These are phyloP conservation scores for Ceratocystis eucalypticola DNA, from an alignment of 2,329 filamentous ascomycete species.

Conservation along the genomic window DNA sequence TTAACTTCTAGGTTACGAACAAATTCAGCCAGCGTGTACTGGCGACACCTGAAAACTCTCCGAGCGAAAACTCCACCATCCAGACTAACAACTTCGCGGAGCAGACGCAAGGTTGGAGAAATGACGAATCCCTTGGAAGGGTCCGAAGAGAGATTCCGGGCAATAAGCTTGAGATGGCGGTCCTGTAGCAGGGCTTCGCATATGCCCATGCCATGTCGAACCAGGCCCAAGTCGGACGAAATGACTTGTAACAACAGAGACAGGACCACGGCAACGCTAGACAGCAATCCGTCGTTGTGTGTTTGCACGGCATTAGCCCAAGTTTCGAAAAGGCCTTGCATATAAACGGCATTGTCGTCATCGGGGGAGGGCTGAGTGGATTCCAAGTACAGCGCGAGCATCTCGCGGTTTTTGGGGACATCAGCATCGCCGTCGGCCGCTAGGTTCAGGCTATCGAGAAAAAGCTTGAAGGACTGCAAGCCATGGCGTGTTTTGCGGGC, in stretches of 20 bases:
- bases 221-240: constrained; percentile 59
- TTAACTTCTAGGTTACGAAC: constrained; percentile 68
- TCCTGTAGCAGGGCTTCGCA: constrained; percentile 72
- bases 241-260: constrained; percentile 69
- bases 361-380: constrained; percentile 36
- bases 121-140: constrained; percentile 80
- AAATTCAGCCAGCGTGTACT: constrained; percentile 66
- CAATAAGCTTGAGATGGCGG: constrained; percentile 65
- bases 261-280: constrained; percentile 65
- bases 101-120: constrained; percentile 70
- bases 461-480: constrained; percentile 54
- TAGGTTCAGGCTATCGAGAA: constrained; percentile 51
- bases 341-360: constrained; percentile 42
- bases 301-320: constrained; percentile 74
- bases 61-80: constrained; percentile 73
- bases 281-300: constrained; percentile 69
- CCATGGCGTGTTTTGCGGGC: constrained; percentile 52
- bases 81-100: constrained; percentile 73
- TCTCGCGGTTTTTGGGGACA: constrained; percentile 35
- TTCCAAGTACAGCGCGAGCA: constrained; percentile 57
- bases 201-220: constrained; percentile 60
- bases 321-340: constrained; percentile 70
- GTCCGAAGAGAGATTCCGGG: constrained; percentile 63
- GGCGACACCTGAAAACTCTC: constrained; percentile 61
- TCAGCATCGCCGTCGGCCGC: constrained; percentile 31